Evolutionary conservation across 2,329 filamentous ascomycete species (phyloP).

Genomic region (Xylaria sp.): DNA sequence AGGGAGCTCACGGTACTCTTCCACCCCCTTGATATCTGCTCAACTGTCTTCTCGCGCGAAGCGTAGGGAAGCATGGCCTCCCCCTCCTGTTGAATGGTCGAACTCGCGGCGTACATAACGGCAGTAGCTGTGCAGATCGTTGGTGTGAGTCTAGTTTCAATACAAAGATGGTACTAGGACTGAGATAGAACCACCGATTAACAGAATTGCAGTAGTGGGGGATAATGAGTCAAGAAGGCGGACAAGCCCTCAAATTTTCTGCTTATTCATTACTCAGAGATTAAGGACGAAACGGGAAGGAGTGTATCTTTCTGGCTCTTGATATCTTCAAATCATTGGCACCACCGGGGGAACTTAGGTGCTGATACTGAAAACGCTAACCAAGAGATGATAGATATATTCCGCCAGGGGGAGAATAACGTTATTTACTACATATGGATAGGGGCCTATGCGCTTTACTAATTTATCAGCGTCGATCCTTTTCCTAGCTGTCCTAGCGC

Average conservation of each 20-base stretch:
- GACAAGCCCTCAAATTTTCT: not conserved
- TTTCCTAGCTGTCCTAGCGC: conserved; percentile 5
- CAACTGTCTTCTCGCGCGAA: conserved; percentile 22
- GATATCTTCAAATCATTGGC: not conserved
- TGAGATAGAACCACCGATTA: not conserved
- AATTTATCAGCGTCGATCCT: conserved; percentile 18
- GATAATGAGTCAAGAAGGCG: not conserved
- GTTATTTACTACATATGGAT: conserved; percentile 5
- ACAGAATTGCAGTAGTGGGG: not conserved
- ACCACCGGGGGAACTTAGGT: not conserved
- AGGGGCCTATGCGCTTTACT: not conserved
- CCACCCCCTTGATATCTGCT: conserved; percentile 20
- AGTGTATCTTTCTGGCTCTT: not conserved
- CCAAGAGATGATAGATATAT: conserved; percentile 5
- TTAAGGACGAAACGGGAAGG: not conserved
- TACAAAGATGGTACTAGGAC: not conserved
- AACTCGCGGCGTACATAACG: conserved; percentile 39
- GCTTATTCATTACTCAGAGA: conserved; percentile 12
- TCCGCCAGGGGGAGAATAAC: not conserved
- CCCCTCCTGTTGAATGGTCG: conserved; percentile 42
- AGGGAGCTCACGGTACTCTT: conserved; percentile 23
- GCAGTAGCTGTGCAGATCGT: not conserved
- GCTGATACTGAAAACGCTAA: not conserved
- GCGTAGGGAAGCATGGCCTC: conserved; percentile 43
- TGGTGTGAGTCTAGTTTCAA: not conserved